Evolutionary conservation across 441 rosid genomes (phyloP), one percentile per base, ranked within the genome.

Genomic region (Pelargonium myrrhifolium): DNA sequence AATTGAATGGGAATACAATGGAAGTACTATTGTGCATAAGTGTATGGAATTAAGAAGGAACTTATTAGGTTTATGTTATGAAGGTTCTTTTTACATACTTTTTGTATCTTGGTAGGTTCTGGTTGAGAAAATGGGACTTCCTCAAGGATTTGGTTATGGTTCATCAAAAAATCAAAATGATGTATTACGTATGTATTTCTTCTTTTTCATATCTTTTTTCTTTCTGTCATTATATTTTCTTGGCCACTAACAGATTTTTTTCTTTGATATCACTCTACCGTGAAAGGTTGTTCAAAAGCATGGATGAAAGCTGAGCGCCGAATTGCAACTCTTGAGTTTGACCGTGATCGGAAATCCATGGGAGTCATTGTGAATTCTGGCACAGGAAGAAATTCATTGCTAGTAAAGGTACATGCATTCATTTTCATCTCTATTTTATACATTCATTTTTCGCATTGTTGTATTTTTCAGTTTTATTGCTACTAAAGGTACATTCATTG

Each of bases 341-440:
- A 88, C 68, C 93, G 88, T 5, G 97, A 92, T 74, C 69, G 99
- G 64, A 94, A 94, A 75, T 94, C 99, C 60, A 92, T 92, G 99
- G 98, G 98, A 78, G 97, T 92, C 71, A 89, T 94, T 78, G 93
- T 88, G 62, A 85, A 85, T 78, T 88, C 99, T 42, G 65, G 79
- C 82, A 78, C 92, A 6, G 85, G 90, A 70, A 79, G 71, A 43
- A 89, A 92, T 72, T 69, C 87, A 56, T 76, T 94, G 77, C 89
- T 94, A 65, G 98, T 89, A 70, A 94, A n/a, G n/a, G n/a, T 2
- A 24, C 2, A 97, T 55, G 43, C 70, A 61, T 45, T 67, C 40
- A 8, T 2, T 0, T 42, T 15, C 58, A 1, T 17, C 26, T 58
- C 12, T 9, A 14, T 9, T 1, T 9, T 9, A 45, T 45, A 45